Evolutionary conservation across 805 yeast genomes (phyloP), one percentile per base, ranked within the genome.

Genomic region (Saturnispora hagleri): DNA sequence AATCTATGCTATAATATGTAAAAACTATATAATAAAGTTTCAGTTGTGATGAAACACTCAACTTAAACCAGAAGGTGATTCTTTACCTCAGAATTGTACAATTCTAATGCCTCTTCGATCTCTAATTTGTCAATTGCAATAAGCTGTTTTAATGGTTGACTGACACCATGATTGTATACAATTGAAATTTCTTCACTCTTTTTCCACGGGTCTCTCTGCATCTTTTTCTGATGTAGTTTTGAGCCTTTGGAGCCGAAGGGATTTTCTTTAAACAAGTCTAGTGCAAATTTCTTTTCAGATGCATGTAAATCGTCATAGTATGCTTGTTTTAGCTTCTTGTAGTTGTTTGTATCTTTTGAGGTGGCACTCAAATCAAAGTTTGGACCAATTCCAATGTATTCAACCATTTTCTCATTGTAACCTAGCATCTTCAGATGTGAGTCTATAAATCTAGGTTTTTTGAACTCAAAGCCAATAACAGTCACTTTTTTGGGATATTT

Each of bases 401-500:
- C 62, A 4, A 64, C 61, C 0, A 60, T 59, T 1, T 43, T 15
- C 3, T 76, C 73, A 5, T 46, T 28, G 49, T 69, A 74, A 17
- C 67, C 70, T 38, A 85, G 63, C 0, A 83, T 81, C n/a, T 59
- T 59, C 12, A 80, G 68, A 65, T 85, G 93, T 40, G 69, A 62
- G 0, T 73, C 59, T 17, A 80, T 45, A 60, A 86, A 87, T 49
- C 96, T 69, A 18, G 62, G 61, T 50, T 78, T 67, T 60, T 88
- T 88, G 66, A 88, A 88, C 44, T 81, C 89, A 62, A 86, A 86
- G 2, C 95, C 93, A 3, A 81, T 77, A 3, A 88, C 72, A 0
- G 80, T 76, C 3, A 86, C 68, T 2, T 57, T 57, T 0, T 58
- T 43, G 0, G 95, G 95, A 55, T 75, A 82, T 1, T 8, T 22